These are phyloP conservation scores for Neopestalotiopsis sp. DNA, from an alignment of 2,329 filamentous ascomycete species.

Conservation along the genomic window DNA sequence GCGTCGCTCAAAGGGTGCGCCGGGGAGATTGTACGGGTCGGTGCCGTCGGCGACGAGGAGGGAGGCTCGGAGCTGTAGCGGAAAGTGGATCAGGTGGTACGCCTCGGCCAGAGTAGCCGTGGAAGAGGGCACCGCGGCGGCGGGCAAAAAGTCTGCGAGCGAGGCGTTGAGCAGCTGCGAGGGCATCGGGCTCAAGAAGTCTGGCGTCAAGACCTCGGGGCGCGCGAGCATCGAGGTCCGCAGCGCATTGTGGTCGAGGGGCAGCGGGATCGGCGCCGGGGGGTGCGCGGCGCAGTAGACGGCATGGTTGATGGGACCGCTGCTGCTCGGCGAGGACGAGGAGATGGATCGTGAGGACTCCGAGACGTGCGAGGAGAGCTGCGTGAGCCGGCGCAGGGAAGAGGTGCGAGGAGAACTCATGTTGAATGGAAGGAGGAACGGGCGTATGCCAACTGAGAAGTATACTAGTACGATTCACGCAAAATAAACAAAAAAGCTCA, in stretches of 20 bases:
- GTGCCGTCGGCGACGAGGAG: slow-evolving; percentile 81
- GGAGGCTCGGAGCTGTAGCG: slow-evolving; percentile 66
- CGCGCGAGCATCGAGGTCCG: slow-evolving; percentile 31
- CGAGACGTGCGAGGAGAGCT: slow-evolving; percentile 9
- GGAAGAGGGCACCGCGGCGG: slow-evolving; percentile 27
- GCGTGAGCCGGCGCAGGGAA: slow-evolving; percentile 11
- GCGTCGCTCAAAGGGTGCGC: slow-evolving; percentile 71
- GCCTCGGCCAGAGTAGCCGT: slow-evolving; percentile 59
- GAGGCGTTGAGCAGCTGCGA: slow-evolving; percentile 70
- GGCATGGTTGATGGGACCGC: neutral
- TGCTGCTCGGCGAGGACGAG: neutral
- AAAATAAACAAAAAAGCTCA: neutral
- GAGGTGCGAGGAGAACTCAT: slow-evolving; percentile 12
- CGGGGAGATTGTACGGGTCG: slow-evolving; percentile 79
- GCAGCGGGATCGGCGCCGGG: neutral
- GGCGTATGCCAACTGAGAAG: neutral
- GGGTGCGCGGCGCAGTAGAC: slow-evolving; percentile 4
- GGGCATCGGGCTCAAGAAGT: slow-evolving; percentile 58
- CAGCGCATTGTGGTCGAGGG: slow-evolving; percentile 26
- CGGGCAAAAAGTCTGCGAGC: slow-evolving; percentile 59
- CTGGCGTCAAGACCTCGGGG: slow-evolving; percentile 27
- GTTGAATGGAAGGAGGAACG: neutral
- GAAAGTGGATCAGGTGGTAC: slow-evolving; percentile 89
- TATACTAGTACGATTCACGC: neutral
- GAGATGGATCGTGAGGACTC: slow-evolving; percentile 1